Percentiles rank a stretch among this genome's conserved stretches.
These are phyloP conservation scores for Calcarisporium arbuscula DNA, from an alignment of 2,329 filamentous ascomycete species.

Conservation along the genomic window DNA sequence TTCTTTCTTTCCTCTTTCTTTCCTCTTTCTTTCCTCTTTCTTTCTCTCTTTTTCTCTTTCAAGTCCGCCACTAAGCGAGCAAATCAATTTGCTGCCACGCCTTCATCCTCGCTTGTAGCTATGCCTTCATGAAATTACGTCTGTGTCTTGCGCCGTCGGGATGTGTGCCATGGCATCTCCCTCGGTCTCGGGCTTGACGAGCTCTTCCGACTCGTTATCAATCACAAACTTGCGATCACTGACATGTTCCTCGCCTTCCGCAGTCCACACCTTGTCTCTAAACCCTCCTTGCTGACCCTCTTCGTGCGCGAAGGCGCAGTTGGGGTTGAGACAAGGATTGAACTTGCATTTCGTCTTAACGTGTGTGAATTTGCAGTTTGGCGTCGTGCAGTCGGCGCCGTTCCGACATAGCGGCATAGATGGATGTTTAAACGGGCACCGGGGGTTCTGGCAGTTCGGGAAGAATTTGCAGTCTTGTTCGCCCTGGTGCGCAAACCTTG, in stretches of 20 bases:
- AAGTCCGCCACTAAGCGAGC: not conserved
- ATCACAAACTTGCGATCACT: constrained; percentile 86
- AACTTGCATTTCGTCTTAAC: constrained; percentile 79
- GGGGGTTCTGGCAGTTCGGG: constrained; percentile 82
- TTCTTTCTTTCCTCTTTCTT: constrained; percentile 6
- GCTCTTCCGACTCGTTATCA: constrained; percentile 60
- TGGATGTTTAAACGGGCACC: constrained; percentile 86
- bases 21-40: constrained; percentile 3
- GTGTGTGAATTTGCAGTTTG: constrained; percentile 87
- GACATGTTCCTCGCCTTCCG: constrained; percentile 58
- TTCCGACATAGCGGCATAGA: constrained; percentile 83
- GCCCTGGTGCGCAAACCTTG: constrained; percentile 69
- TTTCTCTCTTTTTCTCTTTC: constrained; percentile 1
- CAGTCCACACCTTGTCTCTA: constrained; percentile 86
- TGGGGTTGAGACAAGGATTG: constrained; percentile 84
- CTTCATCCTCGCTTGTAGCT: constrained; percentile 11
- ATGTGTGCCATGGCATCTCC: constrained; percentile 33
- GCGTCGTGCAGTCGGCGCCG: constrained; percentile 75
- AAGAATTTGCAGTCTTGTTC: constrained; percentile 88
- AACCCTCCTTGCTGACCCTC: constrained; percentile 84
- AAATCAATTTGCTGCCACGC: constrained; percentile 8
- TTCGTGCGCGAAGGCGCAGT: constrained; percentile 81
- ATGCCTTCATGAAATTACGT: constrained; percentile 28
- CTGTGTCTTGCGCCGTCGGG: constrained; percentile 27
- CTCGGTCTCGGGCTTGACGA: constrained; percentile 55